Base-by-base conservation (phyloP, 2,329 filamentous ascomycete species). In the Aspergillus transmontanensis region DNA sequence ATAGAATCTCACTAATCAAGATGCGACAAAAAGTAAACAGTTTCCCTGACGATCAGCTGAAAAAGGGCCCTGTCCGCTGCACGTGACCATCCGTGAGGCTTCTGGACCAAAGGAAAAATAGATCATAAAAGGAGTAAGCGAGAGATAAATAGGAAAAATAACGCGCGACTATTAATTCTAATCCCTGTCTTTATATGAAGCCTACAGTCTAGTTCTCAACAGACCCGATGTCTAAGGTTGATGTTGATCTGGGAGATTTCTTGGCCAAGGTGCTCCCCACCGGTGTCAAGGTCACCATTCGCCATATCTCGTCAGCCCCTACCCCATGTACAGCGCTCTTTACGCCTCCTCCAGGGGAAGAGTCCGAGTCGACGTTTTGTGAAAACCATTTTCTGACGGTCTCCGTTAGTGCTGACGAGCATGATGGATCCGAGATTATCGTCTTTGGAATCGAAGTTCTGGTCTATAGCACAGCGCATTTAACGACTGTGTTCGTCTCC, bases 401-500 rank as follows among this genome's bases (percentile, higher is more conserved):
- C 23, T 87, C 86, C 0, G 82, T 87, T 64, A 69, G 71, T 53
- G 58, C 72, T 63, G 61, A 70, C 4, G 66, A 71, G 32, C 64
- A 62, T 46, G 64, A 71, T 50, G 71, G 64, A 4, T 63, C 79
- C 23, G 83, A 88, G 65, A 84, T 96, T 1, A 80, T 97, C 7
- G 84, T 94, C 10, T 89, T 96, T 63, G 94, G 91, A 19, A 85
- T 99, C 66, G 95, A 99, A 75, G 84, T 97, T 58, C 85, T 95
- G 70, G 86, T 99, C 64, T 99, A 96, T 79, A 91, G 89, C 0
- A 97, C 94, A 0, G 86, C 87, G 53, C 86, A 87, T 70, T 86
- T 93, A 28, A 96, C 91, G 1, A 97, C 92, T 4, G 85, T 98
- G 59, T 99, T 99, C 76, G 90, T 99, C 28, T 94, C 94, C 66